Percentiles rank a stretch among this genome's conserved stretches.
Evolutionary conservation across 2,329 filamentous ascomycete species (phyloP).

Genomic region (Aspergillus versicolor): DNA sequence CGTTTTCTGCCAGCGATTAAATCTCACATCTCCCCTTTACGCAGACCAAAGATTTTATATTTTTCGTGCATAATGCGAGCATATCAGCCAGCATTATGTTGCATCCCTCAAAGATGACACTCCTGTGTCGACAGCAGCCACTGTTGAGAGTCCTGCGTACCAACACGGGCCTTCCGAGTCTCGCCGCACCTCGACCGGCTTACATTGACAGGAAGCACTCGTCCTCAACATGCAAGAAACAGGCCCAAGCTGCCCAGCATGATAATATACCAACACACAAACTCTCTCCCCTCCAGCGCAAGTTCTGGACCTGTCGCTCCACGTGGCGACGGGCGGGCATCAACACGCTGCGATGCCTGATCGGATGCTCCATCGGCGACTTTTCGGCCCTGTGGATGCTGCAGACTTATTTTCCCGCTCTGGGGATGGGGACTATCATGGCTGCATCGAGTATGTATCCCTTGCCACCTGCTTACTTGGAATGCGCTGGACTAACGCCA

Average conservation of each 20-base stretch:
- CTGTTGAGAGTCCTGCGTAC: background rate
- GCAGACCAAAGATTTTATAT: background rate
- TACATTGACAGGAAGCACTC: background rate
- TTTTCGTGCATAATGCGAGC: background rate
- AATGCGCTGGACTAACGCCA: background rate
- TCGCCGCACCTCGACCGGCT: background rate
- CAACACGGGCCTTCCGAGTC: background rate
- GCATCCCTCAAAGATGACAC: background rate
- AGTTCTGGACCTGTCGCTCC: constrained; percentile 38
- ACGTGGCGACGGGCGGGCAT: constrained; percentile 53
- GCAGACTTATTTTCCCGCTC: constrained; percentile 48
- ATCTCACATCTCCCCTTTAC: background rate
- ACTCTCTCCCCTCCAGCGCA: background rate
- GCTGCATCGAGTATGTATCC: constrained; percentile 48
- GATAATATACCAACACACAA: too few relatives aligned
- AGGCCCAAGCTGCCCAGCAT: background rate
- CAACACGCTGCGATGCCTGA: constrained; percentile 57
- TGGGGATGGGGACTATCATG: constrained; percentile 54
- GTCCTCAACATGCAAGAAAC: background rate
- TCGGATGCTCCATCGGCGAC: constrained; percentile 58
- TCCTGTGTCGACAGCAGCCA: background rate
- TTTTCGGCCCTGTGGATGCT: constrained; percentile 58
- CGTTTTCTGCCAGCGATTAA: background rate
- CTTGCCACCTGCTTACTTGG: background rate
- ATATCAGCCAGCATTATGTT: background rate